Percentiles rank a stretch among this genome's conserved stretches.
phyloP scores from a whole-genome alignment of 1,139 yeast genomes.

The Eremothecium cymbalariae region DNA sequence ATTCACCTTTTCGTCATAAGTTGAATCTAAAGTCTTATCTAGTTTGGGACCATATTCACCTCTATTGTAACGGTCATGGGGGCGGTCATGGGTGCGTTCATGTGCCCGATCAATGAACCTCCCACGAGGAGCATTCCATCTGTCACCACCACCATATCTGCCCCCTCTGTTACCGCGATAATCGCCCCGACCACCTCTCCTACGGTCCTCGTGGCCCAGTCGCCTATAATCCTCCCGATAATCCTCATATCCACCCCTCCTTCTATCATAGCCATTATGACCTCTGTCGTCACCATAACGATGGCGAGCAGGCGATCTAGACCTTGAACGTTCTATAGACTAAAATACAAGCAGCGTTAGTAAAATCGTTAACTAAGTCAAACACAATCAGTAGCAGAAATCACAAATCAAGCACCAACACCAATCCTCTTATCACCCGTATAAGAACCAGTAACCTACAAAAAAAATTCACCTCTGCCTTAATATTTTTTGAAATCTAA shows the following conservation, averaged over 20 bases:
- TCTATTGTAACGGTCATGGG: conserved; percentile 7
- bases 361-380: neutral
- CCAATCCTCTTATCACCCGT: neutral
- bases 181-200: conserved; percentile 18
- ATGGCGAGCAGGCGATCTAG: conserved; percentile 8
- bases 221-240: conserved; percentile 8
- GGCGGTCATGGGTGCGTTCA: conserved; percentile 16
- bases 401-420: neutral
- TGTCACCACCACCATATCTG: conserved; percentile 15
- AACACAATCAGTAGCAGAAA: neutral
- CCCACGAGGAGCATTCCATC: conserved; percentile 12
- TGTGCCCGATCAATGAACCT: conserved; percentile 11
- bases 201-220: conserved; percentile 5
- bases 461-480: neutral
- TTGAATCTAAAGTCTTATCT: conserved; percentile 27
- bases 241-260: conserved; percentile 1
- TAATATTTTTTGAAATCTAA: neutral
- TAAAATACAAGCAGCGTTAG: neutral
- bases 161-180: conserved; percentile 16
- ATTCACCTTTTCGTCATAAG: conserved; percentile 39
- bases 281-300: conserved; percentile 6
- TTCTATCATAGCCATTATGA: conserved; percentile 8
- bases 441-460: neutral
- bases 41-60: conserved; percentile 25
- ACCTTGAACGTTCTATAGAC: conserved; percentile 9